phyloP scores from a whole-genome alignment of 202 grass and related monocot species.

The Musa balbisiana region DNA sequence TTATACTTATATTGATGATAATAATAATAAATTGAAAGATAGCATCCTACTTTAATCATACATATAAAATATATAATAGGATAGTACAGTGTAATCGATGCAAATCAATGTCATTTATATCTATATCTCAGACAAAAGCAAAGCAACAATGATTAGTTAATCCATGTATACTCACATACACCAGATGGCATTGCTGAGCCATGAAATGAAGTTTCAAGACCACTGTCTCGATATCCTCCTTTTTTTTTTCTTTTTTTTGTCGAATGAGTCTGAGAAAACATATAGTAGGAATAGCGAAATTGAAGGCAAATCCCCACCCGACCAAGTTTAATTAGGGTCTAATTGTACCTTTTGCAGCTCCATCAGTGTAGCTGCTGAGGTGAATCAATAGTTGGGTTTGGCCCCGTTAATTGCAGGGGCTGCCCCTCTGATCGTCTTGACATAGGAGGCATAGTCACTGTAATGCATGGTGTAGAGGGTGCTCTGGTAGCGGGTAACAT shows the following conservation, averaged over 20 bases:
- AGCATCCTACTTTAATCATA: too few species aligned
- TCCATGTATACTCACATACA: not conserved
- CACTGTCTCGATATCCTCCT: not conserved
- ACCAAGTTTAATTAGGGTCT: not conserved
- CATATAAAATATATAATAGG: too few species aligned
- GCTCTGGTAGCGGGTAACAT: slow-evolving; percentile 88
- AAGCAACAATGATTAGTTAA: too few species aligned
- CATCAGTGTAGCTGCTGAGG: not conserved
- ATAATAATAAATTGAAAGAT: too few species aligned
- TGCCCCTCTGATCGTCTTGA: slow-evolving; percentile 67
- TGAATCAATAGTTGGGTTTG: slow-evolving; percentile 63
- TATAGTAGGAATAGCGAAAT: not conserved
- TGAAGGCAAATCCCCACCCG: not conserved
- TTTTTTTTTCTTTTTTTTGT: too few species aligned
- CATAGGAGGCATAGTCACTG: slow-evolving; percentile 64
- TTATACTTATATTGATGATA: too few species aligned
- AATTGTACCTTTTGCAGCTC: not conserved
- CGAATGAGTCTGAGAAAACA: too few species aligned
- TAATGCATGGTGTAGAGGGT: slow-evolving; percentile 84
- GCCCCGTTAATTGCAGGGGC: slow-evolving; percentile 34
- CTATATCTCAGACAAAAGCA: too few species aligned
- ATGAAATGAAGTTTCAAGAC: not conserved
- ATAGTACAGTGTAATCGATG: too few species aligned
- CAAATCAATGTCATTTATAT: too few species aligned
- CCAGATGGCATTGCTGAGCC: not conserved